Evolutionary conservation across 805 yeast genomes (phyloP).

Genomic region (Monosporozyma yasuniensis): DNA sequence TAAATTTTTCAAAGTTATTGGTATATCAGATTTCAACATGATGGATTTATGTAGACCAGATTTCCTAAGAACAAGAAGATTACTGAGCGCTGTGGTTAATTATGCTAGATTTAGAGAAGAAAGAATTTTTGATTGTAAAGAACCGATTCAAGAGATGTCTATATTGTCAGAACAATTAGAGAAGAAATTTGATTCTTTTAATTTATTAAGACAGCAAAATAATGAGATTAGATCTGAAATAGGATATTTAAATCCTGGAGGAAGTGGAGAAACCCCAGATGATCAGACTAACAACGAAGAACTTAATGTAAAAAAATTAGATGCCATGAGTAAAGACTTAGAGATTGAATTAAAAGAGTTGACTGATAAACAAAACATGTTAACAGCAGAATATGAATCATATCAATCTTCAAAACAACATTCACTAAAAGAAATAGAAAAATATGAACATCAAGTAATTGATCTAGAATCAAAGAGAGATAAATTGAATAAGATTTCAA

Average conservation of each 20-base stretch:
- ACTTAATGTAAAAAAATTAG: constrained; percentile 34
- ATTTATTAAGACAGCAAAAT: constrained; percentile 30
- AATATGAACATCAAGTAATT: constrained; percentile 45
- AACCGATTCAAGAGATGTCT: constrained; percentile 47
- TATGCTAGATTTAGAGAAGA: constrained; percentile 79
- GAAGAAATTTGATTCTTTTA: constrained; percentile 35
- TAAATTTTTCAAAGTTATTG: constrained; percentile 60
- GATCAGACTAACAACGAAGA: constrained; percentile 1
- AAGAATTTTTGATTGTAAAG: constrained; percentile 60
- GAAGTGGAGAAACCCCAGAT: background rate
- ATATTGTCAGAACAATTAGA: constrained; percentile 38
- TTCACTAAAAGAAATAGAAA: constrained; percentile 51
- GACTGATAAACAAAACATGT: constrained; percentile 51
- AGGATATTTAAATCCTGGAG: constrained; percentile 7
- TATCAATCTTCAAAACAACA: constrained; percentile 57
- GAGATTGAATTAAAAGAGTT: constrained; percentile 55
- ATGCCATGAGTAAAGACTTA: constrained; percentile 43
- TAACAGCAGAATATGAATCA: constrained; percentile 51
- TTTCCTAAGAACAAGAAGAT: constrained; percentile 49
- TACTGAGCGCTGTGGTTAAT: constrained; percentile 76
- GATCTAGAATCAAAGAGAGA: constrained; percentile 53
- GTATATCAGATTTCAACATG: constrained; percentile 67
- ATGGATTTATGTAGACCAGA: constrained; percentile 75
- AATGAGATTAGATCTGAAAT: constrained; percentile 29
- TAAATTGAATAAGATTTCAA: constrained; percentile 48